Evolutionary conservation across 139 green algal species (phyloP).

Genomic region (Raphidocelis subcapitata): DNA sequence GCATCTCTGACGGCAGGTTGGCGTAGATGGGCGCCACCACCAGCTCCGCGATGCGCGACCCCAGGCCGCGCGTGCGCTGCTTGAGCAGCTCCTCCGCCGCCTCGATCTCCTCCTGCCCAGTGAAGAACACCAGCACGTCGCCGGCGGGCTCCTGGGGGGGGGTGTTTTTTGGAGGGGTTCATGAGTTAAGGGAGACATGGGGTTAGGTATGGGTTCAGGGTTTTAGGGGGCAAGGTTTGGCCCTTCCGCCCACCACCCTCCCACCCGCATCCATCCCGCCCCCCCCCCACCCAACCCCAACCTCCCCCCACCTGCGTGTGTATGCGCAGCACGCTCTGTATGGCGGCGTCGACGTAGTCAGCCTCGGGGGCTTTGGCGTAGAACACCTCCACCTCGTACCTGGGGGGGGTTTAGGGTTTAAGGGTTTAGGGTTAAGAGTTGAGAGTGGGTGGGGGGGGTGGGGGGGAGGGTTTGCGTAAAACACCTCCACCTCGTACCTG

Average conservation of each 20-base stretch:
- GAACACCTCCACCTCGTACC: slow-evolving; percentile 97
- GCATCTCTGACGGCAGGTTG: slow-evolving; percentile 94
- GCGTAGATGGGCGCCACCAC: slow-evolving; percentile 98
- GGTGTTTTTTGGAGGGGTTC: no score
- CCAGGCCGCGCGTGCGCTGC: slow-evolving; percentile 81
- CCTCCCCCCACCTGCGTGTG: no score
- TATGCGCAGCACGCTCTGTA: slow-evolving; percentile 88
- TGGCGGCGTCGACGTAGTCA: slow-evolving; percentile 90
- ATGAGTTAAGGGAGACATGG: not conserved
- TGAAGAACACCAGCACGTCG: slow-evolving; percentile 97
- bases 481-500: no score
- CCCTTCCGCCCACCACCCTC: no score
- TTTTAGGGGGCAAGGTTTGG: not conserved
- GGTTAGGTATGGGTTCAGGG: not conserved
- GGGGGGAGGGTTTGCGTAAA: not conserved
- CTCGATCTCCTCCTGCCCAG: slow-evolving; percentile 98
- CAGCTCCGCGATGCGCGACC: slow-evolving; percentile 90
- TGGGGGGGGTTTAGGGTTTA: no score
- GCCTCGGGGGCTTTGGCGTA: slow-evolving; percentile 96
- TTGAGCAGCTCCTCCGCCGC: slow-evolving; percentile 90
- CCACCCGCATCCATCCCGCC: no score
- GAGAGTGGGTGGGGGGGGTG: no score
- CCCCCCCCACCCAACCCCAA: no score
- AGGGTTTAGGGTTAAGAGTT: no score
- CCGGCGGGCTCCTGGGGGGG: slow-evolving; percentile 67